These are phyloP conservation scores for Skeletonema costatum DNA, from an alignment of 108 stramenopile genomes.

Conservation along the genomic window DNA sequence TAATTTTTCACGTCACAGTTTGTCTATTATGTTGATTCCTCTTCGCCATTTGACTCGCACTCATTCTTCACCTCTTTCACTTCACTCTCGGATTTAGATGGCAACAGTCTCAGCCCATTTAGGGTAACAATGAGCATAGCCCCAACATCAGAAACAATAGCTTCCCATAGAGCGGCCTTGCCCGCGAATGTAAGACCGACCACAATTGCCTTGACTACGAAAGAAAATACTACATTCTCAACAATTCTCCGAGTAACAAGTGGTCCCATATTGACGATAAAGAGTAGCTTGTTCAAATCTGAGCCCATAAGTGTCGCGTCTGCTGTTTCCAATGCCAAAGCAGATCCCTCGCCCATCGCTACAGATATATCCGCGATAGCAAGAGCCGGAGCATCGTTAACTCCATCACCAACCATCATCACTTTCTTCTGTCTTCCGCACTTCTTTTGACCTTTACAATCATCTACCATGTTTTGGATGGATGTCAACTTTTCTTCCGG, in stretches of 20 bases:
- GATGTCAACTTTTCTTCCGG: conserved; percentile 70
- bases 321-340: conserved; percentile 91
- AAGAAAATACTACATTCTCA: conserved; percentile 70
- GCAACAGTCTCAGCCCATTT: conserved; percentile 79
- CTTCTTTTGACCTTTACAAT: conserved; percentile 4
- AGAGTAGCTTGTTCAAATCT: conserved; percentile 64
- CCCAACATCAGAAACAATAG: conserved; percentile 74
- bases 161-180: conserved; percentile 56
- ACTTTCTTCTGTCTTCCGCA: conserved; percentile 30
- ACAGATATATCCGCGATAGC: conserved; percentile 93
- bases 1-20: no score
- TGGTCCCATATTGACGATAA: conserved; percentile 62
- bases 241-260: conserved; percentile 65
- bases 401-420: conserved; percentile 96
- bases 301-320: conserved; percentile 80
- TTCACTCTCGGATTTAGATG: conserved; percentile 19
- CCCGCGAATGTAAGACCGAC: conserved; percentile 67
- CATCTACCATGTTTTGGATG: conserved; percentile 39
- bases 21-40: no score
- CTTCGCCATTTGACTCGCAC: conserved; percentile 7
- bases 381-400: conserved; percentile 96
- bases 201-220: conserved; percentile 60
- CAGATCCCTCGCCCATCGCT: conserved; percentile 95
- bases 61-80: background rate
- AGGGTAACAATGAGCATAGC: conserved; percentile 79